Base-by-base conservation (phyloP, 805 yeast genomes). In the Hagleromyces aurorensis region DNA sequence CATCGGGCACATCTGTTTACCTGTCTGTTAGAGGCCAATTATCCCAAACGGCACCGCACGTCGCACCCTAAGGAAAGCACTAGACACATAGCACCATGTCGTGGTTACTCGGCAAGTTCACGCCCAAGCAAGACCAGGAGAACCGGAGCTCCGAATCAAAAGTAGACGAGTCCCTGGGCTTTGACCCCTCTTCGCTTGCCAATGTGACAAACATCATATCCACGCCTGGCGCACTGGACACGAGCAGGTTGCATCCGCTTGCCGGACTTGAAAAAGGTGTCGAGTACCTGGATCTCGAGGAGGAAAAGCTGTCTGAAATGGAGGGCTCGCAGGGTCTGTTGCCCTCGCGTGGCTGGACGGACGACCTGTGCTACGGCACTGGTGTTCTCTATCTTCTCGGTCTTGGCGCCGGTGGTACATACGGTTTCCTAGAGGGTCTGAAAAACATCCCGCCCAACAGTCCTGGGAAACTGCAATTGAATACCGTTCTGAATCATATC, bases 331-430 rank as follows among this genome's bases (percentile, higher is more conserved):
- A 83, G 52, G 94, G 96, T 35, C 56, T 89, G 36, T 71, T 91
- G 40, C 96, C 98, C 16, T 81, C 94, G n/a, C 78, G 96, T 64
- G 94, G 94, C 46, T 91, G 96, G 94, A 72, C 86, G 10, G 98
- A 91, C 58, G 97, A 91, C 63, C 69, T 91, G 42, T 86, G 96
- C 70, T 91, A 91, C 60, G 98, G 98, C 46, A 81, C 97, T 7
- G 98, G 98, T 60, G 77, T 95, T 5, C 85, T 86, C 30, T 91
- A 91, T 55, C 68, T 91, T 44, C 46, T 81, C 18, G 94, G 94
- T 23, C 69, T 91, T 43, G 94, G 94, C 19, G 37, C 75, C 24
- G 98, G 98, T 61, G 98, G 98, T 37, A 61, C 77, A 9, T 79
- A 75, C 49, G 98, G 98, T 37, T 63, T 87, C 38, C 72, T 75